Percentiles rank a stretch among this genome's conserved stretches.
These are phyloP conservation scores for Luvunga scandens DNA, from an alignment of 345 rosid genomes.

Conservation along the genomic window DNA sequence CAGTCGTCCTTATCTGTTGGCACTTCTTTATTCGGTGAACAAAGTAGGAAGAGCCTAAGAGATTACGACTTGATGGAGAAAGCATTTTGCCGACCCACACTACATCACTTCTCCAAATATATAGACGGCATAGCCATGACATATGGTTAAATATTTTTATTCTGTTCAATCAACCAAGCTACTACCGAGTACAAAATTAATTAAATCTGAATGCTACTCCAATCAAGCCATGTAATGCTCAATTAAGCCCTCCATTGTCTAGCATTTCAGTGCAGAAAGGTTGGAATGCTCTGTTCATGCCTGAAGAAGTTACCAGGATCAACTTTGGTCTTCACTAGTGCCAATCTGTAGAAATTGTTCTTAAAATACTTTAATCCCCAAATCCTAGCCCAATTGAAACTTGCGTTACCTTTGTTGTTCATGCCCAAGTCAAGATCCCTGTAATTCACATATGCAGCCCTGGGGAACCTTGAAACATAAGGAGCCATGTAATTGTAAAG, in stretches of 20 bases:
- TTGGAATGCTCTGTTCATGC: constrained; percentile 30
- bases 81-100: background rate
- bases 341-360: constrained; percentile 17
- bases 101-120: background rate
- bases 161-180: background rate
- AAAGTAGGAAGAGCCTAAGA: background rate
- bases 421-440: constrained; percentile 25
- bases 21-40: too few species aligned
- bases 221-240: background rate
- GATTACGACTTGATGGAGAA: too few species aligned
- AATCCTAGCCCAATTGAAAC: constrained; percentile 1
- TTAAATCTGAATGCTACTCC: background rate
- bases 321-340: constrained; percentile 14
- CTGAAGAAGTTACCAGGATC: constrained; percentile 28
- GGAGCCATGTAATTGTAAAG: constrained; percentile 26
- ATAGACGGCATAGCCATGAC: background rate
- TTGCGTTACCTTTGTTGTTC: background rate
- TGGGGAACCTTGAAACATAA: constrained; percentile 24
- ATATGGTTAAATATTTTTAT: background rate
- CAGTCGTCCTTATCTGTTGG: too few species aligned
- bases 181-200: background rate
- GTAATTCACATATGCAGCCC: constrained; percentile 33
- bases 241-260: background rate
- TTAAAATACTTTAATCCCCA: constrained; percentile 25
- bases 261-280: background rate